Percentiles rank a stretch among this genome's conserved stretches.
Conservation (phyloP, 163 green algal genomes). For the Smithsoniella earleae region DNA sequence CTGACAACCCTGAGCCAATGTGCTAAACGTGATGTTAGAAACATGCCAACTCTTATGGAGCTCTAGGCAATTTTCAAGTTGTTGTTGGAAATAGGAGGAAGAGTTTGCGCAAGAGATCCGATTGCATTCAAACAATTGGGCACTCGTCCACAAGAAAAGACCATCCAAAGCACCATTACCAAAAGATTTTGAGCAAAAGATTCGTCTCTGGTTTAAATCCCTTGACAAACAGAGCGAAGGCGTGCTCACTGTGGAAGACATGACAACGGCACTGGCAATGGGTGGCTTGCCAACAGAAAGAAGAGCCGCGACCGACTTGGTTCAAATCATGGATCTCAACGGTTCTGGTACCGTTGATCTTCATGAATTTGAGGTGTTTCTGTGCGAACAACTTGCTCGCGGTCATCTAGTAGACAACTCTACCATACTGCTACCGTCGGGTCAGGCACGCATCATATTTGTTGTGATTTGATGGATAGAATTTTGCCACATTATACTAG, state of each 20-base stretch:
- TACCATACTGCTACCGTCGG: slow-evolving; percentile 12
- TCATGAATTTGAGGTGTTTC: slow-evolving; percentile 23
- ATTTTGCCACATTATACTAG: too few relatives aligned
- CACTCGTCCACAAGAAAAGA: background rate
- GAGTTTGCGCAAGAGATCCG: background rate
- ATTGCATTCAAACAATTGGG: slow-evolving; percentile 8
- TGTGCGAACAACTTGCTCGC: slow-evolving; percentile 2
- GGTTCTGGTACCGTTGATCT: slow-evolving; percentile 1
- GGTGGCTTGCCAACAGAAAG: background rate
- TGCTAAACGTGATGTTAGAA: background rate
- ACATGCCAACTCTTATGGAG: background rate
- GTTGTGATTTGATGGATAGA: too few relatives aligned
- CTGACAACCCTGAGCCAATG: too few relatives aligned
- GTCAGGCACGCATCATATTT: too few relatives aligned
- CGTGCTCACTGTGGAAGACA: background rate
- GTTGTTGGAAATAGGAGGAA: background rate
- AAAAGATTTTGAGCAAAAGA: background rate
- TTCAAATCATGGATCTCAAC: background rate
- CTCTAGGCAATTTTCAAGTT: background rate
- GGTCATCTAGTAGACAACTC: slow-evolving; percentile 4
- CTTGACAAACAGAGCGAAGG: background rate
- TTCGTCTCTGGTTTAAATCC: slow-evolving; percentile 16
- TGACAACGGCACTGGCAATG: background rate
- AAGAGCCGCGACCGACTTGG: background rate
- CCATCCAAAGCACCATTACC: slow-evolving; percentile 5